phyloP scores from a whole-genome alignment of 2,329 filamentous ascomycete species.

The Fusarium concolor region DNA sequence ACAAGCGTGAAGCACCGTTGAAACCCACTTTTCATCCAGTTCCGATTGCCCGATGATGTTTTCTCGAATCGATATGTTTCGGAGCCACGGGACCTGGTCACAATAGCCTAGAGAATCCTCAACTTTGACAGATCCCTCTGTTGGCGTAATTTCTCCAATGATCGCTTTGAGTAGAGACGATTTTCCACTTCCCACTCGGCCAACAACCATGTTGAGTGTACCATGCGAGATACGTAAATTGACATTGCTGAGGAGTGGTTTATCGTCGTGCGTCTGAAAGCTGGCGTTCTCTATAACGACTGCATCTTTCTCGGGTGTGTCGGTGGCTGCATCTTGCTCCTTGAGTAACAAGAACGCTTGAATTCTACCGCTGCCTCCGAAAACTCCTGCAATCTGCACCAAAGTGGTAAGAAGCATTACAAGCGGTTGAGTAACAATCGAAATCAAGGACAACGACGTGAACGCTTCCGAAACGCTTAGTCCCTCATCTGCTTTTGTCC shows the following conservation, averaged over 20 bases:
- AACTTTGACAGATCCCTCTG: conserved; percentile 45
- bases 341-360: conserved; percentile 49
- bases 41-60: conserved; percentile 52
- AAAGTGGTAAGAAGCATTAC: conserved; percentile 50
- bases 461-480: conserved; percentile 52
- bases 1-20: conserved; percentile 49
- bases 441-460: conserved; percentile 52
- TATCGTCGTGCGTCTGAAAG: conserved; percentile 28
- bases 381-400: conserved; percentile 49
- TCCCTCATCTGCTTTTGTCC: conserved; percentile 46
- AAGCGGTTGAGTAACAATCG: conserved; percentile 50
- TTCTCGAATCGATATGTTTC: conserved; percentile 54
- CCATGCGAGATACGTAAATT: conserved; percentile 33
- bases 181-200: conserved; percentile 59
- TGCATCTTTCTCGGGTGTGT: background rate
- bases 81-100: conserved; percentile 58
- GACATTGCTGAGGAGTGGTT: conserved; percentile 42
- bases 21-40: conserved; percentile 47
- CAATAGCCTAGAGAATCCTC: conserved; percentile 54
- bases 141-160: conserved; percentile 50
- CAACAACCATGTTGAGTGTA: conserved; percentile 53
- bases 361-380: conserved; percentile 51
- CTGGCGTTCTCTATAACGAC: conserved; percentile 21
- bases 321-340: conserved; percentile 18
- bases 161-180: conserved; percentile 54